These are phyloP conservation scores for Basipetospora chlamydospora DNA, from an alignment of 2,329 filamentous ascomycete genomes.

Conservation along the genomic window DNA sequence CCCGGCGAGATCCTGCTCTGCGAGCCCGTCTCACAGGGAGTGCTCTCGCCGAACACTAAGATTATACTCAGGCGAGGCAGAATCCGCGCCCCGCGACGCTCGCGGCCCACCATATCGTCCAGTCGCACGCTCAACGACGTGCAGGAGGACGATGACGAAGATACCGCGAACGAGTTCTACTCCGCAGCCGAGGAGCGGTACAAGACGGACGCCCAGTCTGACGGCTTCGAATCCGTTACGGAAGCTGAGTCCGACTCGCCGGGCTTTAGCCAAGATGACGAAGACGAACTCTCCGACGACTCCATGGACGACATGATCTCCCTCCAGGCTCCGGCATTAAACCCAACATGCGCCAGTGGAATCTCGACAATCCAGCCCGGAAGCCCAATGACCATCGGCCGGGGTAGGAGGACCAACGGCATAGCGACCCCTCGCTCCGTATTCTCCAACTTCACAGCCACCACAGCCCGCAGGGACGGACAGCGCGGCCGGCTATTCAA, in stretches of 20 bases:
- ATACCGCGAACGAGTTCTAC: slow-evolving; percentile 80
- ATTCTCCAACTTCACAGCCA: slow-evolving; percentile 75
- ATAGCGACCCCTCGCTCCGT: slow-evolving; percentile 74
- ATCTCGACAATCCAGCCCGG: slow-evolving; percentile 68
- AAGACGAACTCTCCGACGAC: slow-evolving; percentile 69
- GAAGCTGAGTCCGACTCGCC: slow-evolving; percentile 52
- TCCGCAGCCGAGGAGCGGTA: slow-evolving; percentile 75
- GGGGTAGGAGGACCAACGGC: slow-evolving; percentile 52
- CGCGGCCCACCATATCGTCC: slow-evolving; percentile 28
- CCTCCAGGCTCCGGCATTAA: slow-evolving; percentile 62
- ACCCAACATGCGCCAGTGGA: slow-evolving; percentile 63
- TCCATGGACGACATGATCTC: slow-evolving; percentile 91
- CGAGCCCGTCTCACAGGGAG: slow-evolving; percentile 82
- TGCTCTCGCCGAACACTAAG: slow-evolving; percentile 62
- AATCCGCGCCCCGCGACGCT: slow-evolving; percentile 37
- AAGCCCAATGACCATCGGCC: slow-evolving; percentile 61
- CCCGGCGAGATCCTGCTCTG: slow-evolving; percentile 85
- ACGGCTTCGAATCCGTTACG: slow-evolving; percentile 37
- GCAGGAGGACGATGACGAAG: slow-evolving; percentile 57
- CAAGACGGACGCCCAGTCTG: slow-evolving; percentile 41
- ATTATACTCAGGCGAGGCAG: slow-evolving; percentile 63
- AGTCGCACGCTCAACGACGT: slow-evolving; percentile 44
- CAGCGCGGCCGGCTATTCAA: slow-evolving; percentile 71
- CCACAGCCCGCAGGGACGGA: slow-evolving; percentile 61
- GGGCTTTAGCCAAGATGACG: slow-evolving; percentile 52